phyloP scores from a whole-genome alignment of 148 eudicot species.

The Linanthus parryae region DNA sequence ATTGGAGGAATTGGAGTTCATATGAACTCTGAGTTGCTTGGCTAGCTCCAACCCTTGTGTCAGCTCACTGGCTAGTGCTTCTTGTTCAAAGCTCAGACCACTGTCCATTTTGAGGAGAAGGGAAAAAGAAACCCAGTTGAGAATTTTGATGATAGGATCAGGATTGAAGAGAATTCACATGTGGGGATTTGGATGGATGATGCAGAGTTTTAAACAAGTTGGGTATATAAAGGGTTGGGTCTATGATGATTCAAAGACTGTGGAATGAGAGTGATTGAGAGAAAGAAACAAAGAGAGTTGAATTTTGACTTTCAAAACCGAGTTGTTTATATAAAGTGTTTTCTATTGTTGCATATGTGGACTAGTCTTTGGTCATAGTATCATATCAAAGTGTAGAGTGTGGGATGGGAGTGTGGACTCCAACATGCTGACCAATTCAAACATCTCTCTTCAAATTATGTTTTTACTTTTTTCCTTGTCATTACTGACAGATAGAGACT shows the following conservation, averaged over 20 bases:
- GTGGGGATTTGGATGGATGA: not conserved
- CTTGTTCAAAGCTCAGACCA: not conserved
- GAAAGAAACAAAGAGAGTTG: not conserved
- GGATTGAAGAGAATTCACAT: too few species aligned
- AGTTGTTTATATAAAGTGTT: not conserved
- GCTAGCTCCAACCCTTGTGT: conserved; percentile 2
- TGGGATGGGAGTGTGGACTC: conserved; percentile 2
- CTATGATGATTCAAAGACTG: conserved; percentile 4
- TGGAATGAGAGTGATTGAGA: not conserved
- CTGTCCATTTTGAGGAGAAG: conserved; percentile 2
- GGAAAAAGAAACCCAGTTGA: not conserved
- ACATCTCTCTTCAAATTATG: conserved; percentile 1
- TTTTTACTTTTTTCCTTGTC: not conserved
- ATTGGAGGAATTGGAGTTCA: not conserved
- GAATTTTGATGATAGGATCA: not conserved
- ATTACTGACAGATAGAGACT: too few species aligned
- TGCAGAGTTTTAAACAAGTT: not conserved
- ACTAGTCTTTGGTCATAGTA: conserved; percentile 46
- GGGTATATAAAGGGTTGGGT: not conserved
- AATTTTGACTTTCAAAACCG: not conserved
- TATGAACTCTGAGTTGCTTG: not conserved
- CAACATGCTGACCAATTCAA: conserved; percentile 25
- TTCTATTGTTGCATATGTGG: not conserved
- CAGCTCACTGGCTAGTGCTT: not conserved
- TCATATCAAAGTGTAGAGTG: not conserved